phyloP scores from a whole-genome alignment of 257 asterid species.

The Apocynum venetum region DNA sequence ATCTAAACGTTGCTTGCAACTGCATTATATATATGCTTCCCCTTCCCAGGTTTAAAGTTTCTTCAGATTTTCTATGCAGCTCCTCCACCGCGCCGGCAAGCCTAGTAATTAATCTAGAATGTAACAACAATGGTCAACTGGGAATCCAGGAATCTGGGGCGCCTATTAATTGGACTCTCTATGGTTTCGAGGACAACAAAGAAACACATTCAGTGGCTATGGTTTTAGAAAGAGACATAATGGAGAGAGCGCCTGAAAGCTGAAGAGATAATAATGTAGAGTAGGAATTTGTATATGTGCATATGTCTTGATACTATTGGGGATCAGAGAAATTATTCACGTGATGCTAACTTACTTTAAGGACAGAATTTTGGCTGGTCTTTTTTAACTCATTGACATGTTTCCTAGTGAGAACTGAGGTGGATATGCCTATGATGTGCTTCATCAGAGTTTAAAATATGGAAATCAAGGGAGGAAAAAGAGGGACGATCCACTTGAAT shows the following conservation, averaged over 20 bases:
- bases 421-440: background rate
- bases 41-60: no score
- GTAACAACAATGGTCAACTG: no score
- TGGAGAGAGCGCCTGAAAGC: background rate
- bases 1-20: background rate
- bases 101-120: no score
- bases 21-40: background rate
- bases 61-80: background rate
- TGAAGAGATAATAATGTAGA: no score
- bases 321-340: background rate
- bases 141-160: no score
- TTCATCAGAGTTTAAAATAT: background rate
- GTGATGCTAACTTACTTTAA: conserved; percentile 6
- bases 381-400: background rate
- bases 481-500: background rate
- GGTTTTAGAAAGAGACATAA: background rate
- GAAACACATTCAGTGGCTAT: background rate
- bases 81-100: background rate
- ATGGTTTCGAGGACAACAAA: background rate
- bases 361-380: background rate
- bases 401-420: conserved; percentile 1
- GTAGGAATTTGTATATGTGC: background rate
- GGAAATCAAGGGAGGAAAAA: background rate
- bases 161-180: no score
- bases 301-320: background rate